Evolutionary conservation across 2,329 filamentous ascomycete genomes (phyloP).

Genomic region (Decorospora gaudefroyi): DNA sequence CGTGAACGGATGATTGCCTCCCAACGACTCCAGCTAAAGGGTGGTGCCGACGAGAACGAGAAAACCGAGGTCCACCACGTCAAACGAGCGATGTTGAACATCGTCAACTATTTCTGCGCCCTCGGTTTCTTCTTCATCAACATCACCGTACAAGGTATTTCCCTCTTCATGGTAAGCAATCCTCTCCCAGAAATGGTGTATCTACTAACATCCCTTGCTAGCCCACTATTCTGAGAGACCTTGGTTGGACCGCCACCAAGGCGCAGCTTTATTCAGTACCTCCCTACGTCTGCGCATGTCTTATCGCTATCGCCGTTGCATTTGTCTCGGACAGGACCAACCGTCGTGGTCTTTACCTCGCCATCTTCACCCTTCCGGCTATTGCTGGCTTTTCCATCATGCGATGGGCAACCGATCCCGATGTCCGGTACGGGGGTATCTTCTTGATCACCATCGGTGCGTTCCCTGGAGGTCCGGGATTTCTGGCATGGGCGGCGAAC

Average conservation of each 20-base stretch:
- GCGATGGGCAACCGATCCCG: conserved; percentile 61
- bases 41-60: conserved; percentile 54
- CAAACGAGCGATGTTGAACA: conserved; percentile 57
- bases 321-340: conserved; percentile 47
- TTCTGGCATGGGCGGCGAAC: conserved; percentile 63
- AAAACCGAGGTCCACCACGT: conserved; percentile 57
- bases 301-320: conserved; percentile 44
- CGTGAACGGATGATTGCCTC: conserved; percentile 60
- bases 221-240: conserved; percentile 46
- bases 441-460: conserved; percentile 62
- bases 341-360: conserved; percentile 46
- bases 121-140: conserved; percentile 64
- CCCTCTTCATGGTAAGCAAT: conserved; percentile 46
- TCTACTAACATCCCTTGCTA: conserved; percentile 13
- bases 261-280: conserved; percentile 49
- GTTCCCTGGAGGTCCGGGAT: conserved; percentile 63
- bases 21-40: conserved; percentile 57
- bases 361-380: conserved; percentile 48
- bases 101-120: conserved; percentile 64
- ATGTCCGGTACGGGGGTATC: conserved; percentile 59
- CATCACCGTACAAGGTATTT: conserved; percentile 60
- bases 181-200: neutral
- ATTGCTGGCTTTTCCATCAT: conserved; percentile 59
- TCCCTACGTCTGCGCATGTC: conserved; percentile 47
- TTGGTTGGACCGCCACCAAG: conserved; percentile 47